phyloP scores from a whole-genome alignment of 2,329 filamentous ascomycete species.

The Sordariomycetes sp. region DNA sequence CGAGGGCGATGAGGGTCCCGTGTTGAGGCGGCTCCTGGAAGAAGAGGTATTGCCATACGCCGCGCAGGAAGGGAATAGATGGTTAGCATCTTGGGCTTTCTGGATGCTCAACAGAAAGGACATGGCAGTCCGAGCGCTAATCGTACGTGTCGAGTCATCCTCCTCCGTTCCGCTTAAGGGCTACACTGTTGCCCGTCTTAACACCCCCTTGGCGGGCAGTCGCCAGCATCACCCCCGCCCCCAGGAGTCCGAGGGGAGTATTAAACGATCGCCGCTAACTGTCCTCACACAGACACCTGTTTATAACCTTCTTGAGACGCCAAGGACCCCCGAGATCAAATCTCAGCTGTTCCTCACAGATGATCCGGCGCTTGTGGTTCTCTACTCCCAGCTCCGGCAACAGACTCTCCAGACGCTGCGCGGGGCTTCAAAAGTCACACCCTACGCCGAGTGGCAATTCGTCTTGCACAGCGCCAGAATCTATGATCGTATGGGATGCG shows the following conservation, averaged over 20 bases:
- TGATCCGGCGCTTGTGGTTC: constrained; percentile 76
- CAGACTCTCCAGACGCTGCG: constrained; percentile 73
- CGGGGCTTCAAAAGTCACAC: constrained; percentile 72
- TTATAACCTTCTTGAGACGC: constrained; percentile 59
- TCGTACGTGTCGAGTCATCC: constrained; percentile 42
- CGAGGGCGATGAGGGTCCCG: constrained; percentile 69
- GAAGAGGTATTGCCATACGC: constrained; percentile 72
- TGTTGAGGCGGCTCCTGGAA: constrained; percentile 63
- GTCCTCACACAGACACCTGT: constrained; percentile 57
- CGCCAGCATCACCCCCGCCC: no score
- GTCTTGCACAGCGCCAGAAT: constrained; percentile 75
- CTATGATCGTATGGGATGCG: constrained; percentile 88
- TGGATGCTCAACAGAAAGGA: constrained; percentile 79
- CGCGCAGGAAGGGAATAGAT: constrained; percentile 73
- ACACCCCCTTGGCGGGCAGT: no score
- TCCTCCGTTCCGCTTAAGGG: not conserved
- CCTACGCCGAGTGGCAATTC: constrained; percentile 77
- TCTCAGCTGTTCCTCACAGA: constrained; percentile 78
- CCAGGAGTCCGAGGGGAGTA: no score
- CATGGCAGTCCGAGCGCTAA: constrained; percentile 73
- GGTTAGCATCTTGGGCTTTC: constrained; percentile 92
- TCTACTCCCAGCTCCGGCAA: constrained; percentile 79
- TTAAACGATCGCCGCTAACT: not conserved
- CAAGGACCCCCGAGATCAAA: constrained; percentile 57
- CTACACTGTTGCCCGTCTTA: no score